Conservation (phyloP, 768 basidiomycete genomes). For the Agaricus subrufescens region DNA sequence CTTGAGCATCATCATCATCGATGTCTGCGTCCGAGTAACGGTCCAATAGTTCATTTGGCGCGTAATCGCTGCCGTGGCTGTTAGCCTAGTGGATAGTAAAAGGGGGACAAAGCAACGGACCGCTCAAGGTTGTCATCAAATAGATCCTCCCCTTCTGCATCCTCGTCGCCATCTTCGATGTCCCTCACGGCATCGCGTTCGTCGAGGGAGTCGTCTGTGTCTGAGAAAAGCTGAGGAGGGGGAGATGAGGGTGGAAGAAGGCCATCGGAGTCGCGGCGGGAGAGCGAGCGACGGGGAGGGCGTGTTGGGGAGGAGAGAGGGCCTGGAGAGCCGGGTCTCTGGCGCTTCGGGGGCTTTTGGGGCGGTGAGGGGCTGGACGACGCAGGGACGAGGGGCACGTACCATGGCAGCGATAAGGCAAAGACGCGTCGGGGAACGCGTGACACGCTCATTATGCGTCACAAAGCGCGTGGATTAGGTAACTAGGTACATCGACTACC, state of each 20-base stretch:
- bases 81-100: slow-evolving; percentile 7
- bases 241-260: slow-evolving; percentile 87
- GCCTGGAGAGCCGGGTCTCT: slow-evolving; percentile 50
- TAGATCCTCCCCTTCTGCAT: slow-evolving; percentile 90
- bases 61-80: slow-evolving; percentile 66
- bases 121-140: slow-evolving; percentile 76
- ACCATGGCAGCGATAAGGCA: neutral
- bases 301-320: slow-evolving; percentile 43
- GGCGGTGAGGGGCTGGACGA: neutral
- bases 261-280: slow-evolving; percentile 57
- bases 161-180: slow-evolving; percentile 68
- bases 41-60: slow-evolving; percentile 76
- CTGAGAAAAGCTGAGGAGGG: slow-evolving; percentile 76
- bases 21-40: slow-evolving; percentile 83
- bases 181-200: slow-evolving; percentile 65
- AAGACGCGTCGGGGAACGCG: too few species aligned
- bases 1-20: slow-evolving; percentile 74
- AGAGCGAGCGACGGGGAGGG: slow-evolving; percentile 31
- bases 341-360: slow-evolving; percentile 52
- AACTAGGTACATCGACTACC: too few species aligned
- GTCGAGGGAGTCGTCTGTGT: slow-evolving; percentile 77
- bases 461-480: too few species aligned
- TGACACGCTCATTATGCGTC: too few species aligned
- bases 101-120: slow-evolving; percentile 35
- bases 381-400: neutral